These are phyloP conservation scores for Graphilbum sp. DNA, from an alignment of 2,329 filamentous ascomycete genomes.

Conservation along the genomic window DNA sequence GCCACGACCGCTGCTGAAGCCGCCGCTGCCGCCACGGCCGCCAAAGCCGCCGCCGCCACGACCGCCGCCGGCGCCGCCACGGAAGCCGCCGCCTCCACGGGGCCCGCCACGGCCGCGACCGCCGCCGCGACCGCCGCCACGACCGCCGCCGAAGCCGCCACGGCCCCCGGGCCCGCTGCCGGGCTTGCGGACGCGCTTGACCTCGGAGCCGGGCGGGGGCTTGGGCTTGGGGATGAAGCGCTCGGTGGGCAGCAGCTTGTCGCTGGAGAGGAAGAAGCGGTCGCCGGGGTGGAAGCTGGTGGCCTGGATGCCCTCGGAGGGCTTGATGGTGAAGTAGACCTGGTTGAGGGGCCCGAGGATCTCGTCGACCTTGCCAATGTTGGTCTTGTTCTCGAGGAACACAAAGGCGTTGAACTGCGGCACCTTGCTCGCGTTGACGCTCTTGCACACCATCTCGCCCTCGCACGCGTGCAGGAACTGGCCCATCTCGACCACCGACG, in stretches of 20 bases:
- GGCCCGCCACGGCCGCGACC: slow-evolving; percentile 12
- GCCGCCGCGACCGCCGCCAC: slow-evolving; percentile 14
- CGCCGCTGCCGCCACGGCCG: slow-evolving; percentile 12
- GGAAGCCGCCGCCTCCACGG: slow-evolving; percentile 13
- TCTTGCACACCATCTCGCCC: slow-evolving; percentile 95
- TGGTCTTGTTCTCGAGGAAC: slow-evolving; percentile 96
- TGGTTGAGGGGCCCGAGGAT: slow-evolving; percentile 95
- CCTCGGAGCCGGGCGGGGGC: slow-evolving; percentile 44
- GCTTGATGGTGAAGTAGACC: slow-evolving; percentile 97
- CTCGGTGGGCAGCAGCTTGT: slow-evolving; percentile 89
- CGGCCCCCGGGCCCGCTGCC: slow-evolving; percentile 28
- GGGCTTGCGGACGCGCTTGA: slow-evolving; percentile 38
- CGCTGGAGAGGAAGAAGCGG: slow-evolving; percentile 89
- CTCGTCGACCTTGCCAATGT: slow-evolving; percentile 94
- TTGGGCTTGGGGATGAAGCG: slow-evolving; percentile 96
- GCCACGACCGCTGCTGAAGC: slow-evolving; percentile 3
- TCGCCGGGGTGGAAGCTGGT: slow-evolving; percentile 89
- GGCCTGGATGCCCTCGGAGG: slow-evolving; percentile 88
- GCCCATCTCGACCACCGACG: slow-evolving; percentile 67
- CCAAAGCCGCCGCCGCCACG: slow-evolving; percentile 19
- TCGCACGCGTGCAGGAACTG: slow-evolving; percentile 88
- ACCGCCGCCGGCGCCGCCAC: slow-evolving; percentile 15
- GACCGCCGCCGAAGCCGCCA: slow-evolving; percentile 16
- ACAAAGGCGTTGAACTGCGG: slow-evolving; percentile 99
- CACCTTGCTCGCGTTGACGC: slow-evolving; percentile 73